phyloP scores from a whole-genome alignment of 2,329 filamentous ascomycete genomes.

The Colletotrichum agaves region DNA sequence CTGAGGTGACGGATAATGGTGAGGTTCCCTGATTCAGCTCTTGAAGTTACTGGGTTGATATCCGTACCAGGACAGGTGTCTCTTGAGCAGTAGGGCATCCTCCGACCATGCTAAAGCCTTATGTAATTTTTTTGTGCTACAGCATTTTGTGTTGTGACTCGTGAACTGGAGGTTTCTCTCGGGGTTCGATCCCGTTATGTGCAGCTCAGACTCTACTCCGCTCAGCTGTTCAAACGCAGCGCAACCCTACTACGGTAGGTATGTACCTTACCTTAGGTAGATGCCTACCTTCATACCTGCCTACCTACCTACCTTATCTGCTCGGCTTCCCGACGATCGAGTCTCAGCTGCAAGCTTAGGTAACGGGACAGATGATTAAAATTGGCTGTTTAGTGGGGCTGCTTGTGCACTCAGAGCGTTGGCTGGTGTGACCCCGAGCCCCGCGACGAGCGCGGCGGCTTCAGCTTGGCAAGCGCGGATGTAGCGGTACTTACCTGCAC shows the following conservation, averaged over 20 bases:
- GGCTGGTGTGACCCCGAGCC: constrained; percentile 15
- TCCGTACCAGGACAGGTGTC: constrained; percentile 15
- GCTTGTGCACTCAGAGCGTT: not conserved
- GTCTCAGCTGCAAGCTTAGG: constrained; percentile 12
- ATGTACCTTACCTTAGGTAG: not conserved
- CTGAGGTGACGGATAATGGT: not conserved
- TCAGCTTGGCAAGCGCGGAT: constrained; percentile 13
- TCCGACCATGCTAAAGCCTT: constrained; percentile 1
- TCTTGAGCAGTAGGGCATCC: constrained; percentile 17
- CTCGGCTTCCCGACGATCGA: not conserved
- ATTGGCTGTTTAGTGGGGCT: not conserved
- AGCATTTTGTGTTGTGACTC: not conserved
- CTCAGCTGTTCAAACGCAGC: constrained; percentile 13
- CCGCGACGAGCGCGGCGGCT: constrained; percentile 18
- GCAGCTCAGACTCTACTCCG: not conserved
- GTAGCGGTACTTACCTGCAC: constrained; percentile 25
- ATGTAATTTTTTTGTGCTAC: not conserved
- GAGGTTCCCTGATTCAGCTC: constrained; percentile 15
- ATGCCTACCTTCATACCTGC: no score
- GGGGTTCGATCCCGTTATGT: not conserved
- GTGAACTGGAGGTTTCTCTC: not conserved
- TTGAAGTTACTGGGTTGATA: not conserved
- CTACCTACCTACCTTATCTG: not conserved
- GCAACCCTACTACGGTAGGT: not conserved
- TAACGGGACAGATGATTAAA: constrained; percentile 10